Evolutionary conservation across 805 yeast genomes (phyloP), one percentile per base, ranked within the genome.

Genomic region (Wickerhamiella australiensis): DNA sequence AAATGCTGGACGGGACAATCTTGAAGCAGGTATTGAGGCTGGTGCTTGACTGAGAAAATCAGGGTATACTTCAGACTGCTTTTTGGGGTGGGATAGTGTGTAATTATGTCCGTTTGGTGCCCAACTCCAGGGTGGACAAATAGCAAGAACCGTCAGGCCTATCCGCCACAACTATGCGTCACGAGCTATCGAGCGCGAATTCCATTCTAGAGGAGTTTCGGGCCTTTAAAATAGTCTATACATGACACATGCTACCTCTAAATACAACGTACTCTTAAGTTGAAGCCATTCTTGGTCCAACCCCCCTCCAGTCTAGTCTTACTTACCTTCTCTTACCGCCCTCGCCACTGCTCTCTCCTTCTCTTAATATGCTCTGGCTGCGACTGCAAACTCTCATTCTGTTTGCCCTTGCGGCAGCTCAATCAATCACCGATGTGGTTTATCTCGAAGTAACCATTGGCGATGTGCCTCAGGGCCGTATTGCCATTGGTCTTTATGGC

Each of bases 401-500:
- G 2, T 45, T 45, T 12, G 41, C 41, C 12, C 31, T 45, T 1
- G 27, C 41, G 7, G 22, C 35, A 5, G 47, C 42, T 20, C 41
- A 36, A 7, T 8, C 33, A 11, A 37, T 46, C 43, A 46, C 90
- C 45, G 75, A 77, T 60, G 76, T 77, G 63, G 92, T 85, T 25
- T 85, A 71, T 67, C 82, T 85, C 58, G 94, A 85, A 59, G 68
- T 85, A 52, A 68, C 74, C 50, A 85, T 82, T 61, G 94, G 82
- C 50, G 85, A 74, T 47, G 67, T 76, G 59, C 61, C 70, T 4
- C 65, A 84, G 41, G 95, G 94, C 37, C 74, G 90, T 63, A 72
- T 85, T 56, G 80, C 78, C 51, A 72, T 85, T 64, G 94, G 94
- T 11, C 69, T 85, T 45, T 85, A 77, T 61, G 94, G 92, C 36